These are phyloP conservation scores for Candida sp. DNA, from an alignment of 1,139 yeast species.

Conservation along the genomic window DNA sequence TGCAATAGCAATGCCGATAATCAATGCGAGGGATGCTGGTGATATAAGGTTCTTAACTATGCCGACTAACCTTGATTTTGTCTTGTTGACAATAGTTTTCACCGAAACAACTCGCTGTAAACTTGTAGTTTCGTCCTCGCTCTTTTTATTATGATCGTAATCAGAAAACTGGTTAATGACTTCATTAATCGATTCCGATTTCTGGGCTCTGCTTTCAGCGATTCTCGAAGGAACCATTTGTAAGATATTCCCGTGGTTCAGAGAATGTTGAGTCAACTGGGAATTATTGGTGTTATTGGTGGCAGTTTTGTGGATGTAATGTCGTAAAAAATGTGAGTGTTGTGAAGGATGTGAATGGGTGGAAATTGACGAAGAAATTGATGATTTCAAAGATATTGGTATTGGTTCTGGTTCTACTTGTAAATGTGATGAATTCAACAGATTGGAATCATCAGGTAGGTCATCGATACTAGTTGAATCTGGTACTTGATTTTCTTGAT, in stretches of 20 bases:
- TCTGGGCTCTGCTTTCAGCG: constrained; percentile 37
- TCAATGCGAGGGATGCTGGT: constrained; percentile 67
- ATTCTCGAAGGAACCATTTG: constrained; percentile 22
- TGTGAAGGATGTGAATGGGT: not conserved
- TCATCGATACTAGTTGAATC: not conserved
- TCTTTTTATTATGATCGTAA: constrained; percentile 30
- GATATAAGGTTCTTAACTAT: constrained; percentile 55
- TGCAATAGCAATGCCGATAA: constrained; percentile 59
- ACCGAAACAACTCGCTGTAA: constrained; percentile 5
- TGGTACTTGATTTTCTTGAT: not conserved
- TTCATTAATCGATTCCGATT: constrained; percentile 52
- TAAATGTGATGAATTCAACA: not conserved
- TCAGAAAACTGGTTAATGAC: constrained; percentile 62
- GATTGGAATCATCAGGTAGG: not conserved
- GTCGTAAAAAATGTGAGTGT: not conserved
- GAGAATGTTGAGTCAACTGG: not conserved
- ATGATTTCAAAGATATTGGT: not conserved
- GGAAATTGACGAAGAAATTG: not conserved
- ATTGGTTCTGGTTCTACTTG: not conserved
- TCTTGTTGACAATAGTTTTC: not conserved
- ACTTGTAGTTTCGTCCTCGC: constrained; percentile 10
- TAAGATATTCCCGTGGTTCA: constrained; percentile 5
- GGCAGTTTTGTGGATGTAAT: not conserved
- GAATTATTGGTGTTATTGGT: not conserved
- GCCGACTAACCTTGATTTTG: not conserved